These are phyloP conservation scores for Elsinoe necatrix DNA, from an alignment of 2,329 filamentous ascomycete genomes.

Conservation along the genomic window DNA sequence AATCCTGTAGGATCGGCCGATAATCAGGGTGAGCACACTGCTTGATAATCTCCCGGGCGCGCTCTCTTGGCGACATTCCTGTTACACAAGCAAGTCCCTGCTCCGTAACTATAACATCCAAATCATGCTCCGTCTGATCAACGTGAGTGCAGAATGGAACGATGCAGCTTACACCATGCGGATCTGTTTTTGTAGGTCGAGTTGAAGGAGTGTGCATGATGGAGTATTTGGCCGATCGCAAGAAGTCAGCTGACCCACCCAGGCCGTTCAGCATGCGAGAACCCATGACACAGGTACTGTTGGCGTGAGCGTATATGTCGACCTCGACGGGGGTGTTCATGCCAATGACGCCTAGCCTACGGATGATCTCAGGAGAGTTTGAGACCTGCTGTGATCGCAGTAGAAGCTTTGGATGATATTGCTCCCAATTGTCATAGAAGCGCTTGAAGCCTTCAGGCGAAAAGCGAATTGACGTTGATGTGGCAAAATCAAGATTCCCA, in stretches of 20 bases:
- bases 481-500: constrained; percentile 80
- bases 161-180: constrained; percentile 73
- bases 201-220: constrained; percentile 91
- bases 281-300: constrained; percentile 83
- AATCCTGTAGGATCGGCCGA: constrained; percentile 69
- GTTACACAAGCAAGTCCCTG: constrained; percentile 77
- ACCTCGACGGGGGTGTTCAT: constrained; percentile 96
- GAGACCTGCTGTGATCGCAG: constrained; percentile 81
- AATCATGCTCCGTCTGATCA: constrained; percentile 87
- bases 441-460: constrained; percentile 83
- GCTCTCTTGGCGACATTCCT: constrained; percentile 68
- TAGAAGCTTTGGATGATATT: constrained; percentile 71
- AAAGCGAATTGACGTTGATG: constrained; percentile 82
- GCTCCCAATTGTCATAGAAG: constrained; percentile 80
- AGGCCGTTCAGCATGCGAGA: constrained; percentile 80
- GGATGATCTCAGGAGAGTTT: constrained; percentile 86
- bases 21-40: constrained; percentile 84
- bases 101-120: constrained; percentile 77
- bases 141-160: constrained; percentile 92
- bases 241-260: constrained; percentile 73
- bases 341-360: constrained; percentile 75
- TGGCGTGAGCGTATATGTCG: constrained; percentile 90
- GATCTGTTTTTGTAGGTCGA: constrained; percentile 72
- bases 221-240: constrained; percentile 69
- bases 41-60: constrained; percentile 75